A percentile compares a stretch with the other conserved stretches of the same genome.
phyloP scores from a whole-genome alignment of 345 rosid genomes.

The Raphanus raphanistrum region DNA sequence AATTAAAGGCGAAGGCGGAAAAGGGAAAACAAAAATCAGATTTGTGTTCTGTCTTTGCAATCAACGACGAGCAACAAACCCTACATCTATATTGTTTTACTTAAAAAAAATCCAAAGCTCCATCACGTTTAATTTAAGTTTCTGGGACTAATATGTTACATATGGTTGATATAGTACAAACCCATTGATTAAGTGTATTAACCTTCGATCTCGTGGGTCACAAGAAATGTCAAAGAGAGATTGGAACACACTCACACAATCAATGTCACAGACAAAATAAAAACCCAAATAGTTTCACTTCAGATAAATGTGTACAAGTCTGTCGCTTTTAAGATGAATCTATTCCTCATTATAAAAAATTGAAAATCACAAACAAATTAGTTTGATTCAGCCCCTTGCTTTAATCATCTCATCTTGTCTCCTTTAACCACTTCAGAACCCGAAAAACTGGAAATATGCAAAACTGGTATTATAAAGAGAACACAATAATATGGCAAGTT shows the following conservation, averaged over 20 bases:
- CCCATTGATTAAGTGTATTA: slow-evolving; percentile 12
- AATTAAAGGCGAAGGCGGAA: slow-evolving; percentile 28
- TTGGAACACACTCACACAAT: slow-evolving; percentile 23
- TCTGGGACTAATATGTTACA: slow-evolving; percentile 13
- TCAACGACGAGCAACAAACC: slow-evolving; percentile 27
- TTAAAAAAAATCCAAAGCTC: neutral
- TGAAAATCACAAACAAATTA: slow-evolving; percentile 24
- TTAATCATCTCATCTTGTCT: slow-evolving; percentile 19
- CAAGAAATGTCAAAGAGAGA: slow-evolving; percentile 8
- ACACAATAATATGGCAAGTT: neutral
- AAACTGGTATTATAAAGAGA: neutral
- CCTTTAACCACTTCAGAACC: slow-evolving; percentile 25
- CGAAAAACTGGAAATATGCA: slow-evolving; percentile 37
- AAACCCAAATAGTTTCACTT: slow-evolving; percentile 16
- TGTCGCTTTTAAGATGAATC: slow-evolving; percentile 30
- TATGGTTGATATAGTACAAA: slow-evolving; percentile 16
- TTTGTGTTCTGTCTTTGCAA: slow-evolving; percentile 35
- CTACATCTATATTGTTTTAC: neutral
- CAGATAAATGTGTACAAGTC: slow-evolving; percentile 33
- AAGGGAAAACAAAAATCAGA: slow-evolving; percentile 32
- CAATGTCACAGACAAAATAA: slow-evolving; percentile 28
- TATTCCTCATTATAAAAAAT: slow-evolving; percentile 14
- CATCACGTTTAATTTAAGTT: neutral
- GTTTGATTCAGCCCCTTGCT: slow-evolving; percentile 14
- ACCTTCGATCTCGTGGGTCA: slow-evolving; percentile 17